These are phyloP conservation scores for Metschnikowia bowlesiae DNA, from an alignment of 805 yeast species.

Conservation along the genomic window DNA sequence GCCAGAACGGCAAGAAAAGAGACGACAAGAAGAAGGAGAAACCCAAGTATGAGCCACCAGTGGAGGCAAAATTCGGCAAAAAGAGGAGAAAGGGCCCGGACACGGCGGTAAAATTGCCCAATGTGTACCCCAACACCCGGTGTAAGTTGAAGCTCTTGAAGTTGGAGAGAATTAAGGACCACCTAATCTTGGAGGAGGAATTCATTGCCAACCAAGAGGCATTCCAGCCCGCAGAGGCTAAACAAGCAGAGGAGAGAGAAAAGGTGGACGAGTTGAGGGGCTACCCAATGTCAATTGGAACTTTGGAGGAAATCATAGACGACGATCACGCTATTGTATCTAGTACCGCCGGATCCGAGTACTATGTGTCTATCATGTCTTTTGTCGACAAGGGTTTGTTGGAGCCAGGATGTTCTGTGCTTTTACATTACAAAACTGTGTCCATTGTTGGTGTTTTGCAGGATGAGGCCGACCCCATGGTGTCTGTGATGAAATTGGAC, in stretches of 20 bases:
- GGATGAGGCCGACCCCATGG: conserved; percentile 98
- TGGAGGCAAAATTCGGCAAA: conserved; percentile 87
- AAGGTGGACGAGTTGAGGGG: conserved; percentile 95
- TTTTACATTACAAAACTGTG: conserved; percentile 92
- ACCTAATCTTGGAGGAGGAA: conserved; percentile 89
- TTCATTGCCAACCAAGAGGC: conserved; percentile 93
- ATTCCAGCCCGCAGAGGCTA: conserved; percentile 92
- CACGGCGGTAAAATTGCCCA: conserved; percentile 78
- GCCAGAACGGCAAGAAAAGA: conserved; percentile 43
- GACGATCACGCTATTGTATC: conserved; percentile 99
- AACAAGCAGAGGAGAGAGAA: conserved; percentile 92
- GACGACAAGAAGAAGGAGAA: conserved; percentile 70
- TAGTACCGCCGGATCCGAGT: conserved; percentile 93
- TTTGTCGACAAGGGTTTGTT: conserved; percentile 94
- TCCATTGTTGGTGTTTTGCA: conserved; percentile 96
- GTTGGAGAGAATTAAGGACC: conserved; percentile 96
- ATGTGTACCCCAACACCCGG: conserved; percentile 86
- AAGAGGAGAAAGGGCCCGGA: conserved; percentile 92
- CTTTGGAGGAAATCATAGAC: conserved; percentile 93
- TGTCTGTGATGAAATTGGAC: conserved; percentile 94
- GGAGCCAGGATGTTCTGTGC: conserved; percentile 96
- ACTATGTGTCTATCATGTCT: conserved; percentile 90
- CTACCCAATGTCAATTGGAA: conserved; percentile 92
- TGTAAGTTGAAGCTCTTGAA: conserved; percentile 87
- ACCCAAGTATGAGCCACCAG: conserved; percentile 98